Conservation (phyloP, 495 filamentous ascomycete species). For the Penicillium macrosclerotiorum region DNA sequence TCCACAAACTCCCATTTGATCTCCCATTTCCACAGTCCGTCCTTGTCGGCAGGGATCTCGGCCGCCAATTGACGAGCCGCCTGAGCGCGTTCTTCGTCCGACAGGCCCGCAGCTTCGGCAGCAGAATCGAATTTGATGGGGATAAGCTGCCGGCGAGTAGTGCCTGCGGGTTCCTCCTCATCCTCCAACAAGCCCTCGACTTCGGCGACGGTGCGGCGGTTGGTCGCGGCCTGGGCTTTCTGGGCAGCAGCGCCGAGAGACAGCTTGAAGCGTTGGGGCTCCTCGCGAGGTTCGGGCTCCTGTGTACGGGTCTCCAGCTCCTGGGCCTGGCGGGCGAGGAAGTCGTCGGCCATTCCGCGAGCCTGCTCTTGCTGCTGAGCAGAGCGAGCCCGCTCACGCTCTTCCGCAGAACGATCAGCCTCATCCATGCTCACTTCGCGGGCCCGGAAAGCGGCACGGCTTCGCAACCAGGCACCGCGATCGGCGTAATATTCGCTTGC, state of each 20-base stretch:
- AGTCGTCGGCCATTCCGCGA: slow-evolving; percentile 84
- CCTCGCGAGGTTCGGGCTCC: slow-evolving; percentile 56
- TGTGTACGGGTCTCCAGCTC: slow-evolving; percentile 65
- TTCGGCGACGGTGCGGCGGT: slow-evolving; percentile 81
- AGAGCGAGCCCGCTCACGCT: slow-evolving; percentile 66
- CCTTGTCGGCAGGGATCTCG: slow-evolving; percentile 85
- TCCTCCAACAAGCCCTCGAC: slow-evolving; percentile 93
- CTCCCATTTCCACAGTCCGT: slow-evolving; percentile 86
- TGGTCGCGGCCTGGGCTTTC: slow-evolving; percentile 70
- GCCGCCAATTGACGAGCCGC: slow-evolving; percentile 75
- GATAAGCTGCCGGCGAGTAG: slow-evolving; percentile 74
- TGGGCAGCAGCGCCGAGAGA: slow-evolving; percentile 87
- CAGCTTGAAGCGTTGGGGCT: slow-evolving; percentile 88
- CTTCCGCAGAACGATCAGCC: slow-evolving; percentile 73
- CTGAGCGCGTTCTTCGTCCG: slow-evolving; percentile 80
- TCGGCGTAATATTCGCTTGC: slow-evolving; percentile 82
- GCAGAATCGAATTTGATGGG: slow-evolving; percentile 89
- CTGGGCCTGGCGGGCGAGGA: slow-evolving; percentile 84
- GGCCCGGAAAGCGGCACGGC: slow-evolving; percentile 67
- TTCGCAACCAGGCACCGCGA: slow-evolving; percentile 78
- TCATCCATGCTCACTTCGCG: slow-evolving; percentile 77
- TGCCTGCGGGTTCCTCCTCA: slow-evolving; percentile 76
- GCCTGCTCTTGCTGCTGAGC: slow-evolving; percentile 74
- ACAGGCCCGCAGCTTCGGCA: slow-evolving; percentile 63
- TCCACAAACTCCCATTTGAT: slow-evolving; percentile 96